These are phyloP conservation scores for Xylariaceae sp. DNA, from an alignment of 2,329 filamentous ascomycete species.

Conservation along the genomic window DNA sequence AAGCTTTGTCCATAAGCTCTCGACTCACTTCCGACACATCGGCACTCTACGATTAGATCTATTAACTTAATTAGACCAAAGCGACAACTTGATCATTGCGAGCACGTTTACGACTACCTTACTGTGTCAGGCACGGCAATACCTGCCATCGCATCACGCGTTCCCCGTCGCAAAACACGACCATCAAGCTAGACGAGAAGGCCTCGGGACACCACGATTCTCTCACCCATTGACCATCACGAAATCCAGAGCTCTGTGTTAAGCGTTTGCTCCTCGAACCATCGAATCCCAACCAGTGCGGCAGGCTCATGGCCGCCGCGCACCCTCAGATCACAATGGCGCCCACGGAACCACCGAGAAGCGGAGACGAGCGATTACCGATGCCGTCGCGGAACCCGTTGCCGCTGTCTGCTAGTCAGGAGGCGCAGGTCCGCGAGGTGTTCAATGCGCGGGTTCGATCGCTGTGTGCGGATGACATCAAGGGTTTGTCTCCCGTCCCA, in stretches of 20 bases:
- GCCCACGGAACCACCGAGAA: constrained; percentile 15
- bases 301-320: constrained; percentile 14
- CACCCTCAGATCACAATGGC: constrained; percentile 33
- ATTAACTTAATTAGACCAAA: too few species aligned
- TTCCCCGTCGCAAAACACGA: too few species aligned
- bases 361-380: constrained; percentile 26
- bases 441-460: constrained; percentile 61
- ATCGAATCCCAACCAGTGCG: background rate
- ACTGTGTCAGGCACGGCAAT: too few species aligned
- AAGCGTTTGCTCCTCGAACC: background rate
- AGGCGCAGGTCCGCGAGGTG: constrained; percentile 37
- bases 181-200: too few species aligned
- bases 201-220: too few species aligned
- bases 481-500: constrained; percentile 53
- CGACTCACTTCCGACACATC: too few species aligned
- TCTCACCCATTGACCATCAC: background rate
- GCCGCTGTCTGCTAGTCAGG: constrained; percentile 55
- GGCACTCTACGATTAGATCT: too few species aligned
- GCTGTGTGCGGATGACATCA: constrained; percentile 73
- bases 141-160: too few species aligned
- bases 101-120: too few species aligned
- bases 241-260: background rate
- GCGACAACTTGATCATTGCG: too few species aligned
- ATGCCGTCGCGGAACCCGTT: constrained; percentile 72
- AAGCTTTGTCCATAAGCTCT: too few species aligned